A percentile compares a stretch with the other conserved stretches of the same genome.
phyloP scores from a whole-genome alignment of 2,329 filamentous ascomycete genomes.

The Fusarium chlamydosporum region DNA sequence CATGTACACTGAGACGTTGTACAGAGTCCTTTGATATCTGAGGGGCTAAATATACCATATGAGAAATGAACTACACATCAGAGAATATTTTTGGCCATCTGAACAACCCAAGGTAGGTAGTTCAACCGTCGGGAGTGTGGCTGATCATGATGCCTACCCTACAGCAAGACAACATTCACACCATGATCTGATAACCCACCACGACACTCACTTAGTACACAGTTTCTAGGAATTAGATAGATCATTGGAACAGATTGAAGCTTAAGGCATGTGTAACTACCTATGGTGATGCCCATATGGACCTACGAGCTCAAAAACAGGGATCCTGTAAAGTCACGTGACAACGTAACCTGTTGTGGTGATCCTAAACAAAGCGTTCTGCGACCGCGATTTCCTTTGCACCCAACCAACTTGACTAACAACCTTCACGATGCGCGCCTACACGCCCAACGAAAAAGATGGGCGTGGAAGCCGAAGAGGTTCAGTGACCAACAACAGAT shows the following conservation, averaged over 20 bases:
- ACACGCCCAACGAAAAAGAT: slow-evolving; percentile 54
- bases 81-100: neutral
- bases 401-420: slow-evolving; percentile 8
- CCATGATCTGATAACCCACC: too few relatives aligned
- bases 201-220: neutral
- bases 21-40: neutral
- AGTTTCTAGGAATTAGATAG: too few relatives aligned
- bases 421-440: slow-evolving; percentile 53
- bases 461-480: slow-evolving; percentile 50
- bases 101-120: neutral
- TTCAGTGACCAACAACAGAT: slow-evolving; percentile 50
- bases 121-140: neutral
- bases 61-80: neutral
- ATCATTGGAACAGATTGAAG: too few relatives aligned
- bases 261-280: too few relatives aligned
- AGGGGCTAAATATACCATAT: neutral
- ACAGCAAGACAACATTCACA: neutral
- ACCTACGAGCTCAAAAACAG: neutral
- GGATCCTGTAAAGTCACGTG: slow-evolving; percentile 37
- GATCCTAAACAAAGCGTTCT: slow-evolving; percentile 35
- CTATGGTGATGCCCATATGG: too few relatives aligned
- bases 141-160: neutral
- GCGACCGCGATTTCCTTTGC: slow-evolving; percentile 29
- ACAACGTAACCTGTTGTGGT: slow-evolving; percentile 42
- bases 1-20: too few relatives aligned